phyloP scores from a whole-genome alignment of 371 early-diverging fungal species.

The Mortierella sp. region DNA sequence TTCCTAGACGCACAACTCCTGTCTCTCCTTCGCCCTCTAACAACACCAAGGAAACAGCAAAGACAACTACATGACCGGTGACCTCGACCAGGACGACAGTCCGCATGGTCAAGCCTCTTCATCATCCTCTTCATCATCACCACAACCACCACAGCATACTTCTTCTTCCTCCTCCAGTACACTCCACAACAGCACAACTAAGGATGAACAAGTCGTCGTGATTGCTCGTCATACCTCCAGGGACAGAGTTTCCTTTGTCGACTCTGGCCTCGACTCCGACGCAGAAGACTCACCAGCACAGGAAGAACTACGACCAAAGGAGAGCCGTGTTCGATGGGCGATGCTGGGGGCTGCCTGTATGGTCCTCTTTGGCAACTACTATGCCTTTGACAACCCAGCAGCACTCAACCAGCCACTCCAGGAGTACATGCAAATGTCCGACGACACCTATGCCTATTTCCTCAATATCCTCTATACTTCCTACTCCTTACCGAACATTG shows the following conservation, averaged over 20 bases:
- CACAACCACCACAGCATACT: neutral
- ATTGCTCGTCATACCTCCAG: neutral
- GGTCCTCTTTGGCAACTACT: conserved; percentile 72
- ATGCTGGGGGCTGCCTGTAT: conserved; percentile 61
- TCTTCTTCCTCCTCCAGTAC: neutral
- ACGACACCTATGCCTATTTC: conserved; percentile 54
- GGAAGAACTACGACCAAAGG: neutral
- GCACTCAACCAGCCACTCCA: conserved; percentile 66
- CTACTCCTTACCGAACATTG: conserved; percentile 81
- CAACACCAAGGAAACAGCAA: neutral
- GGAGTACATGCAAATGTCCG: conserved; percentile 48
- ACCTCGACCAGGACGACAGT: conserved; percentile 1
- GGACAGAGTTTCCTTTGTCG: neutral
- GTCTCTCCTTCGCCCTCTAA: neutral
- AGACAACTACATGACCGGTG: neutral
- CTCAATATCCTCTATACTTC: conserved; percentile 66
- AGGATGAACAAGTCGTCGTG: neutral
- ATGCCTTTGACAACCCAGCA: conserved; percentile 75
- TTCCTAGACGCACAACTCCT: neutral
- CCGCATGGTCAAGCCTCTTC: conserved; percentile 8
- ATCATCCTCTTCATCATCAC: neutral
- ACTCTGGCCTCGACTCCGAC: neutral
- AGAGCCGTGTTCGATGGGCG: conserved; percentile 48
- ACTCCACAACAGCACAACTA: neutral
- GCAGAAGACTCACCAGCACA: neutral